Evolutionary conservation across 225 moss, liverwort and hornwort genomes (phyloP), one percentile per base, ranked within the genome.

Genomic region (Rhytidiadelphus loreus): DNA sequence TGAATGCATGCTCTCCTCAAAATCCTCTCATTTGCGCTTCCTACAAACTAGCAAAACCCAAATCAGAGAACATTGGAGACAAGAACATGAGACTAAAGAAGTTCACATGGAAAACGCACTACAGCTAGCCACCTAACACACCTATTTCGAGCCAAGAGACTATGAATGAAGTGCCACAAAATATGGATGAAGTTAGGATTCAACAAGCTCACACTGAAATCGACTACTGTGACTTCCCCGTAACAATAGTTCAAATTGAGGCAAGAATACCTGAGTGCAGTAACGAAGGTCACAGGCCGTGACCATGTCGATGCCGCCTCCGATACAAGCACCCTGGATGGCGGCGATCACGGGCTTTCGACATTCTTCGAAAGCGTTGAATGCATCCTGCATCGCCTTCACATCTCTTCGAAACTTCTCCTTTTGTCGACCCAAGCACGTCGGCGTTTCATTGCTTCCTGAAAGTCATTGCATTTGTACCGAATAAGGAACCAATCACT

Each of bases 331-430:
- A 55, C 98, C 98, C 85, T 96, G 96, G 73, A 98, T 87, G 48
- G 95, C 95, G 37, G 95, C 96, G 53, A 98, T 93, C 60, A 98
- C 97, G 68, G 97, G 98, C 90, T 98, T 98, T 57, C 95, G 93
- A 88, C 98, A 97, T 63, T 90, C 92, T 77, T 98, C 96, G 76
- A 98, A 93, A 4, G 94, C 94, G 82, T 92, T 96, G 90, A 97
- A 93, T 21, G 96, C 91, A 69, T 92, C 94, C 86, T 97, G 98
- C 94, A 96, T 92, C 76, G 85, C 83, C 92, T 90, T 94, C 41
- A 98, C 63, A 33, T 93, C 88, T 83, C 95, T 93, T 81, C 93
- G 88, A 62, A 95, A 94, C 83, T 90, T 88, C 89, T 96, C 95
- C 71, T 93, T 92, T 60, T 94, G 95, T 68, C 93, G 91, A 81